Evolutionary conservation across 139 green algal species (phyloP), one percentile per base, ranked within the genome.

Genomic region (Dunaliella primolecta): DNA sequence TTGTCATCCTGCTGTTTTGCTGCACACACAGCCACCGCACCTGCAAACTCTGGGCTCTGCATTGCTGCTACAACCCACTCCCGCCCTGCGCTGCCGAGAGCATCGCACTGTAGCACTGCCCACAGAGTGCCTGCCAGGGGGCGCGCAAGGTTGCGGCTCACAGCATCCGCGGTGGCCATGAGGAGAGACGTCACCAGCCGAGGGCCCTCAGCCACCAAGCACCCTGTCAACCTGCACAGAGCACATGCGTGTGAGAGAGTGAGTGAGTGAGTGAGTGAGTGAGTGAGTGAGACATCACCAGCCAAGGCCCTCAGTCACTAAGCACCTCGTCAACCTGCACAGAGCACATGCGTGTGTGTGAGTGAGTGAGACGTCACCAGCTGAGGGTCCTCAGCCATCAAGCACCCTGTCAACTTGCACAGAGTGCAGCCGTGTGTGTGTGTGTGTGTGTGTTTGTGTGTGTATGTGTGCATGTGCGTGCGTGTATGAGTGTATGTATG

Each of bases 131-230:
- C 88, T 32, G 71, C 71, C 23, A 94, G 85, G 31, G 80, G 86
- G n/a, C 94, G 81, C 86, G 96, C 72, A 46, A 96, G 90, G 83
- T 93, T 87, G n/a, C 87, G 84, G 25, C 94, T 94, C 77, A 86
- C 90, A 30, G 89, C 94, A 79, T 93, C 91, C 21, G 82, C 83
- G 32, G 86, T 57, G 1, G 83, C 90, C n/a, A 83, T 23, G 81
- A 95, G 75, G 56, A 96, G 86, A 20, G 36, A 57, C 2, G 21
- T 55, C 37, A 91, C 70, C 36, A 95, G 83, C 24, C 0, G 15
- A 56, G 89, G 70, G 1, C 91, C 93, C 11, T 93, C 84, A 27
- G 75, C 36, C 0, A 24, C n/a, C 37, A 90, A 36, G 32, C 75
- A 46, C 1, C n/a, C 30, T 30, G 84, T 37, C 56, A 90, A 38